Conservation (phyloP, 805 yeast genomes). For the Saturnispora mendoncae region DNA sequence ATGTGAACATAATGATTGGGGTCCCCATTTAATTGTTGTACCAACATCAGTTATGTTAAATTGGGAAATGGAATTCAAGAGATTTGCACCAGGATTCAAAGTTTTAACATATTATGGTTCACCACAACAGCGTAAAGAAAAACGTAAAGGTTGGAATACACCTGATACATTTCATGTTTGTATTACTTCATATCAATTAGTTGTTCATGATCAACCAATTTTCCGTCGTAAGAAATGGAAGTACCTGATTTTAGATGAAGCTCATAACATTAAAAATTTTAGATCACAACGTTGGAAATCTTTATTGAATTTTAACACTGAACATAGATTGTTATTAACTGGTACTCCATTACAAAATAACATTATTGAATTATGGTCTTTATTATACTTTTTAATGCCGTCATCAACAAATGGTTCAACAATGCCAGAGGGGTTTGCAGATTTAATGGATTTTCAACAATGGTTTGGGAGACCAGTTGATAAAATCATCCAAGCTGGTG, state of each 20-base stretch:
- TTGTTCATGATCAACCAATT: constrained; percentile 94
- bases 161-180: constrained; percentile 95
- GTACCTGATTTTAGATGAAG: constrained; percentile 95
- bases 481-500: constrained; percentile 72
- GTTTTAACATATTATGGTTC: constrained; percentile 93
- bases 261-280: constrained; percentile 94
- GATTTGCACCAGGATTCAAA: constrained; percentile 97
- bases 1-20: constrained; percentile 92
- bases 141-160: constrained; percentile 95
- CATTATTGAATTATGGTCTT: constrained; percentile 91
- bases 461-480: constrained; percentile 99
- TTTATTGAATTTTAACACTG: constrained; percentile 84
- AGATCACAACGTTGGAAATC: constrained; percentile 98
- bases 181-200: constrained; percentile 92
- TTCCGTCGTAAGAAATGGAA: constrained; percentile 91
- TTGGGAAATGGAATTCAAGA: constrained; percentile 99
- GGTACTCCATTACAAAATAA: constrained; percentile 98
- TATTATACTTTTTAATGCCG: constrained; percentile 93
- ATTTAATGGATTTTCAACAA: constrained; percentile 88
- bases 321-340: constrained; percentile 75
- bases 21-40: constrained; percentile 93
- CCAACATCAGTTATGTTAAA: constrained; percentile 96
- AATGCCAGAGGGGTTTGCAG: constrained; percentile 95
- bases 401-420: constrained; percentile 41
- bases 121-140: constrained; percentile 92